A percentile compares a stretch with the other conserved stretches of the same genome.
Evolutionary conservation across 768 basidiomycete genomes (phyloP).

Genomic region (Auriscalpium microsporum): DNA sequence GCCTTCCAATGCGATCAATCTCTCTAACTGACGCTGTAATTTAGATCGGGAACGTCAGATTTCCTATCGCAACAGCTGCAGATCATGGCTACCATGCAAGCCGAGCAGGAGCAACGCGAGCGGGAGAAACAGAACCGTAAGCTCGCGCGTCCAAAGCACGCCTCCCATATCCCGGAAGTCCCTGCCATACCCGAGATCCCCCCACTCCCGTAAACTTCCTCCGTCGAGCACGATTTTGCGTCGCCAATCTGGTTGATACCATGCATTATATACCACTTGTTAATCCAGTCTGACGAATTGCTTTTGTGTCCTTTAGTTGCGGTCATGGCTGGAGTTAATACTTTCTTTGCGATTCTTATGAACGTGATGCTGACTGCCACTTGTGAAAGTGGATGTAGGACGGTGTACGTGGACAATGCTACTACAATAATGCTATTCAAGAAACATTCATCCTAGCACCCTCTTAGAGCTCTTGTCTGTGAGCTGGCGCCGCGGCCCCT

Average conservation of each 20-base stretch:
- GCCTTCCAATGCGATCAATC: not conserved
- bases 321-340: not conserved
- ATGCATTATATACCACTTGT: constrained; percentile 20
- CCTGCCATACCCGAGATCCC: constrained; percentile 22
- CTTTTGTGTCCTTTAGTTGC: not conserved
- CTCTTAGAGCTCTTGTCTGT: not conserved
- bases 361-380: too few species aligned
- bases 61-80: constrained; percentile 84
- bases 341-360: too few species aligned
- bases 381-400: not conserved
- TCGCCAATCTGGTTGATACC: constrained; percentile 19
- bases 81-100: constrained; percentile 74
- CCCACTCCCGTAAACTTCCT: not conserved
- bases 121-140: constrained; percentile 52
- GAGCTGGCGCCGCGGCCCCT: not conserved
- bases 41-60: constrained; percentile 70
- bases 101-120: constrained; percentile 70
- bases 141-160: constrained; percentile 42
- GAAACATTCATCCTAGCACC: not conserved
- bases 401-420: not conserved
- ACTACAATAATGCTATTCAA: not conserved
- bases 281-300: not conserved
- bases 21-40: not conserved
- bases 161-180: constrained; percentile 17
- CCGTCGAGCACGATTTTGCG: not conserved